Evolutionary conservation across 768 basidiomycete species (phyloP).

Genomic region (Collybia mongolica): DNA sequence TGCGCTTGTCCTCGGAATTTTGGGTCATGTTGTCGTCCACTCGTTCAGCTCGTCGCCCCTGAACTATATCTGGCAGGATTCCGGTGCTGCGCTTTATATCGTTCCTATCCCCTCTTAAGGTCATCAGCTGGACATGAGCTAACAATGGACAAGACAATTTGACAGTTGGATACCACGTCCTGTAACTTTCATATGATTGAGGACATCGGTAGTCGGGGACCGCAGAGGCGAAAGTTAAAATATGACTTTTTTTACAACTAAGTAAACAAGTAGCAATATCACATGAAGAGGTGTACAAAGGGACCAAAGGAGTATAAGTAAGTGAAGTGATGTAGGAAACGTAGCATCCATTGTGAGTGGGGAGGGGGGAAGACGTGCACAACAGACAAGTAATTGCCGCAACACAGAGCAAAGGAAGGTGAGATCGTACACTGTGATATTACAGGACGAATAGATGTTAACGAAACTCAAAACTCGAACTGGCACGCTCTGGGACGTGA

Average conservation of each 20-base stretch:
- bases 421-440: conserved; percentile 7
- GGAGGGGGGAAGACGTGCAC: not conserved
- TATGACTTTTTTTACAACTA: not conserved
- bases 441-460: conserved; percentile 32
- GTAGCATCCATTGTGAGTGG: not conserved
- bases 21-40: conserved; percentile 7
- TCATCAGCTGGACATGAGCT: no score
- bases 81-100: no score
- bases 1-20: conserved; percentile 14
- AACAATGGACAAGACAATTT: no score
- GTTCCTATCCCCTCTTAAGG: no score
- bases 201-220: no score
- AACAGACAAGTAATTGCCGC: not conserved
- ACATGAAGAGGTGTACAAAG: not conserved
- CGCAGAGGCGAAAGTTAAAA: no score
- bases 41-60: no score
- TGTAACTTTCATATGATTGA: no score
- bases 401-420: conserved; percentile 1
- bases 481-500: conserved; percentile 73
- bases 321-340: not conserved
- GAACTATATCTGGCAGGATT: no score
- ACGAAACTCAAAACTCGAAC: conserved; percentile 85
- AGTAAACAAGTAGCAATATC: not conserved
- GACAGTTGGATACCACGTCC: no score
- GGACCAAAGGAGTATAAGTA: no score